Conservation (phyloP, 78 protist species). For the slime mould (Dictyostelium discoideum) region DNA sequence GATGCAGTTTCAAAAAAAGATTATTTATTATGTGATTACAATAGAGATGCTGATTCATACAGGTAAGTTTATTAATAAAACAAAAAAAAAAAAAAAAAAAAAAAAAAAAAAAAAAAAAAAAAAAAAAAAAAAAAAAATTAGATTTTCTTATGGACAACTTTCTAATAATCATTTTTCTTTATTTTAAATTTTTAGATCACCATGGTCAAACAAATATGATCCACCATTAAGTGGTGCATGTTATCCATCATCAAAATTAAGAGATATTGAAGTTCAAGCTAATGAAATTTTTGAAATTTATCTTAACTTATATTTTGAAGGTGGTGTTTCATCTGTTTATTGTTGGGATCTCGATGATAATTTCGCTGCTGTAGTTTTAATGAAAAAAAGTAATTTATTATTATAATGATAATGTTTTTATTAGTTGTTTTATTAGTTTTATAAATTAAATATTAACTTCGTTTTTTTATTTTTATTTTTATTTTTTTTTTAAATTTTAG, state of each 20-base stretch:
- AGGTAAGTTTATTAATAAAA: constrained; percentile 57
- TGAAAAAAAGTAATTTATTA: constrained; percentile 87
- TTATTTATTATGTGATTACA: constrained; percentile 97
- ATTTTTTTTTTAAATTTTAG: constrained; percentile 29
- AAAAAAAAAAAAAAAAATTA: background rate
- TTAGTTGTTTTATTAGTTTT: background rate
- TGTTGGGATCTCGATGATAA: constrained; percentile 95
- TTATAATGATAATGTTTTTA: background rate
- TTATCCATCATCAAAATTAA: constrained; percentile 89
- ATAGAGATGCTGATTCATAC: constrained; percentile 99
- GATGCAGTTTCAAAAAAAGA: constrained; percentile 87
- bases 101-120: too few relatives aligned
- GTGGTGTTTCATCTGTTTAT: constrained; percentile 95
- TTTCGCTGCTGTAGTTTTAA: constrained; percentile 93
- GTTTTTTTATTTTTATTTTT: background rate
- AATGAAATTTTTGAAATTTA: constrained; percentile 95
- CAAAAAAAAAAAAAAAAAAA: too few relatives aligned
- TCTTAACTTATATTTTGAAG: constrained; percentile 94
- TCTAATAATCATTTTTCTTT: background rate
- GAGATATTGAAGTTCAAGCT: constrained; percentile 92
- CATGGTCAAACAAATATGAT: constrained; percentile 97
- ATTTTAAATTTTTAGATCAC: constrained; percentile 86
- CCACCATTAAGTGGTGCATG: constrained; percentile 95
- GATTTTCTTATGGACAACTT: background rate
- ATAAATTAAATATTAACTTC: background rate